A percentile compares a stretch with the other conserved stretches of the same genome.
These are phyloP conservation scores for Vaccinium darrowii DNA, from an alignment of 148 eudicot species.

Conservation along the genomic window DNA sequence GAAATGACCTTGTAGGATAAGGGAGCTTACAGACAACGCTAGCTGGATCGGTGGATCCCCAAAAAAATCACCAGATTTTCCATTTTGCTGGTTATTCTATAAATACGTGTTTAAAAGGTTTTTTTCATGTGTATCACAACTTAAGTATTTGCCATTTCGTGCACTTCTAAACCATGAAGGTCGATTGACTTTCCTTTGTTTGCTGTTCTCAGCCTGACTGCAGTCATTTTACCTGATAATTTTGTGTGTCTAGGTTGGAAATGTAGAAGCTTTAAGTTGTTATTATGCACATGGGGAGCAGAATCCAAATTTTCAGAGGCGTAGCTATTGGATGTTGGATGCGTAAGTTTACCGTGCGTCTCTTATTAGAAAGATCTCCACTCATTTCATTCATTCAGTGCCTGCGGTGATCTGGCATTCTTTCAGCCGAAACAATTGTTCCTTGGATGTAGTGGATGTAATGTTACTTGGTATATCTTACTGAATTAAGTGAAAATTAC, in stretches of 20 bases:
- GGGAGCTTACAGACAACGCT: neutral
- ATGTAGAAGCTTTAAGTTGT: constrained; percentile 81
- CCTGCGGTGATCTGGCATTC: too few species aligned
- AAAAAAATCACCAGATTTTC: neutral
- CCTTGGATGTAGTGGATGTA: neutral
- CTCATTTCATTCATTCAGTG: too few species aligned
- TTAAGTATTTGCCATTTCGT: neutral
- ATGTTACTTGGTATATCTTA: neutral
- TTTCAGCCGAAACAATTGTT: neutral
- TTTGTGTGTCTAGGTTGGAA: constrained; percentile 68
- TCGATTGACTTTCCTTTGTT: neutral
- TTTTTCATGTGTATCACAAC: neutral
- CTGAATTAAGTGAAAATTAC: neutral
- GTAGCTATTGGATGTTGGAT: constrained; percentile 95
- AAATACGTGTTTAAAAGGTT: neutral
- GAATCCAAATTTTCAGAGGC: constrained; percentile 77
- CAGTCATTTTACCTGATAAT: constrained; percentile 7
- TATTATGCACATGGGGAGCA: constrained; percentile 89
- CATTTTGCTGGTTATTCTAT: neutral
- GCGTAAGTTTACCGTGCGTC: constrained; percentile 58
- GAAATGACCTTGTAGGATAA: neutral
- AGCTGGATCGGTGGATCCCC: too few species aligned
- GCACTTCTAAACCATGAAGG: neutral
- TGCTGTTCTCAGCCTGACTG: neutral
- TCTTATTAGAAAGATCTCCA: neutral